Evolutionary conservation across 2,329 filamentous ascomycete genomes (phyloP).

Genomic region (Cercospora sojina): DNA sequence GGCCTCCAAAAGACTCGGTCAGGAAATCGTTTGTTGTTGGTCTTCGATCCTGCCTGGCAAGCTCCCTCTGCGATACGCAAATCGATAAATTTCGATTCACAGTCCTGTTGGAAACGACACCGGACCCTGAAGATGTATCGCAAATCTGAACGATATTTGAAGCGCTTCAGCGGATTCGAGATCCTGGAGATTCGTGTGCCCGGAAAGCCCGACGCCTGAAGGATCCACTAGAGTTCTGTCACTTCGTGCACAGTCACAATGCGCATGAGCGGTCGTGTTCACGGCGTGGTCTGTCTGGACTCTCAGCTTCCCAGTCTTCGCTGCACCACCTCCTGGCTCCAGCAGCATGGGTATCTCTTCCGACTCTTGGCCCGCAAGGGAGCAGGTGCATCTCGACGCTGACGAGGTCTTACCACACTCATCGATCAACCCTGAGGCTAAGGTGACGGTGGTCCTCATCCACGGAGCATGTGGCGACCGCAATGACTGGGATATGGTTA

Average conservation of each 20-base stretch:
- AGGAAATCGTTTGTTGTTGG: constrained; percentile 68
- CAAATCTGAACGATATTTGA: constrained; percentile 65
- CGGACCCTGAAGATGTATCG: constrained; percentile 65
- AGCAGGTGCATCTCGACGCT: background rate
- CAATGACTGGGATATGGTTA: constrained; percentile 29
- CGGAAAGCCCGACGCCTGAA: background rate
- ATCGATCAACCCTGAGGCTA: constrained; percentile 12
- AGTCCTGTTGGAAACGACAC: constrained; percentile 38
- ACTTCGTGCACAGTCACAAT: constrained; percentile 6
- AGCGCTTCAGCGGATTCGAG: constrained; percentile 73
- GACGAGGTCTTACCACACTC: constrained; percentile 14
- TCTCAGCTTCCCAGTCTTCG: background rate
- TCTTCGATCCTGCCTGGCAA: constrained; percentile 83
- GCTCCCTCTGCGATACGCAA: constrained; percentile 63
- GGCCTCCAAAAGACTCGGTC: constrained; percentile 70
- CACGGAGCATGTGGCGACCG: constrained; percentile 28
- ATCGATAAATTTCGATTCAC: constrained; percentile 40
- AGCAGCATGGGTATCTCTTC: background rate
- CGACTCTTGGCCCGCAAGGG: background rate
- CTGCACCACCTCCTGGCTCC: background rate
- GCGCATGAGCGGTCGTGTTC: background rate
- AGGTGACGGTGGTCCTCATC: constrained; percentile 29
- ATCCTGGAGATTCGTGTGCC: constrained; percentile 40
- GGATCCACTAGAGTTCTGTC: background rate
- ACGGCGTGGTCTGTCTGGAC: background rate